Percentiles rank a stretch among this genome's conserved stretches.
These are phyloP conservation scores for Ustulina deusta DNA, from an alignment of 2,329 filamentous ascomycete species.

Conservation along the genomic window DNA sequence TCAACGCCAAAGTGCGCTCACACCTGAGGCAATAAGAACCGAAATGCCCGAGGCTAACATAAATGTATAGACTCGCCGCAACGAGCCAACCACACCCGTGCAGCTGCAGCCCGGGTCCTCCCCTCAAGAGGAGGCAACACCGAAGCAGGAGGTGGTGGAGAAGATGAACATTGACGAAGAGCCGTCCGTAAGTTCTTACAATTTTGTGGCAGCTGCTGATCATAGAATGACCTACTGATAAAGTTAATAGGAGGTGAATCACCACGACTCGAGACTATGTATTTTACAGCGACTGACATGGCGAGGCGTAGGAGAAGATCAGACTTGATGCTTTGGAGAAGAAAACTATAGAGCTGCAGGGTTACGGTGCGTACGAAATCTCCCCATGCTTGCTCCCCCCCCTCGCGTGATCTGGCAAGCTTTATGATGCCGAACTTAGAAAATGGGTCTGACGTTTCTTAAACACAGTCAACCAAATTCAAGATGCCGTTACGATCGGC, in stretches of 20 bases:
- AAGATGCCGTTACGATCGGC: slow-evolving; percentile 29
- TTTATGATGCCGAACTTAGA: background rate
- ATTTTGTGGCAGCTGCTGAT: background rate
- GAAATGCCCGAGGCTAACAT: background rate
- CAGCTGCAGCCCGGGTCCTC: no score
- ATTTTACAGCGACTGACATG: background rate
- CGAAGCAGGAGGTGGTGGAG: background rate
- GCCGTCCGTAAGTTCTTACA: background rate
- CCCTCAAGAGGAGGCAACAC: background rate
- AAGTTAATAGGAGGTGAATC: background rate
- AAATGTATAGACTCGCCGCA: background rate
- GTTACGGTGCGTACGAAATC: slow-evolving; percentile 4
- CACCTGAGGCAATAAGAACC: background rate
- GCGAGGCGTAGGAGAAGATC: slow-evolving; percentile 5
- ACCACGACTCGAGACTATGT: background rate
- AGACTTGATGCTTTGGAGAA: slow-evolving; percentile 9
- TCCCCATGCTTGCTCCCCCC: background rate
- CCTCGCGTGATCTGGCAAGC: background rate
- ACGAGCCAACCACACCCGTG: background rate
- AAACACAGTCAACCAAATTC: slow-evolving; percentile 25
- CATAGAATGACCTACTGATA: background rate
- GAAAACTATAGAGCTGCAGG: slow-evolving; percentile 26
- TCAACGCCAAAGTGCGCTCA: background rate
- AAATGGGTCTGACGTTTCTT: background rate
- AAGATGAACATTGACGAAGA: background rate